These are phyloP conservation scores for Phytomonas sp. DNA, from an alignment of 208 protist genomes.

Conservation along the genomic window DNA sequence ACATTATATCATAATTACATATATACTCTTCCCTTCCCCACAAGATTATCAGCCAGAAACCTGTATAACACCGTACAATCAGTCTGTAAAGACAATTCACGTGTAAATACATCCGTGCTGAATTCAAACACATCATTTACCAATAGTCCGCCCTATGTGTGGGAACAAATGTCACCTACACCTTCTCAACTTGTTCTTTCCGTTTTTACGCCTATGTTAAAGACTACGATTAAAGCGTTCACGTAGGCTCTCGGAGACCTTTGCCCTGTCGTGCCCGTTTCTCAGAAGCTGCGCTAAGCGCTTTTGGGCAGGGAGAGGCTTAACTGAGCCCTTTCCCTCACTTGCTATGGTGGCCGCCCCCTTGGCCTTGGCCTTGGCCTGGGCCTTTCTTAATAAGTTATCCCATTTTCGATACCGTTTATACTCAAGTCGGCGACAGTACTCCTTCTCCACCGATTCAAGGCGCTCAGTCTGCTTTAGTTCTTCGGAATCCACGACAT, in stretches of 20 bases:
- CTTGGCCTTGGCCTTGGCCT: constrained; percentile 23
- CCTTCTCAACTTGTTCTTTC: background rate
- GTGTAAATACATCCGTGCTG: background rate
- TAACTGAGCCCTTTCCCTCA: constrained; percentile 14
- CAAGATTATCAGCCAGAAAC: background rate
- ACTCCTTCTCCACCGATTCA: constrained; percentile 61
- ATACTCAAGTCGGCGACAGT: constrained; percentile 46
- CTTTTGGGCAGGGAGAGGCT: constrained; percentile 44
- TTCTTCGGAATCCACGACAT: constrained; percentile 52
- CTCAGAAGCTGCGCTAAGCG: constrained; percentile 65
- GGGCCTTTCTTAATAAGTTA: constrained; percentile 49
- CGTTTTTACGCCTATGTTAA: constrained; percentile 13
- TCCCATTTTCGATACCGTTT: constrained; percentile 79
- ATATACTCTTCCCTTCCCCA: background rate
- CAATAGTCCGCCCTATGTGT: background rate
- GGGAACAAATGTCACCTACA: background rate
- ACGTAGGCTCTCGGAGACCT: constrained; percentile 31
- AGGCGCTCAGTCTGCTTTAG: constrained; percentile 38
- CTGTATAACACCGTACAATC: background rate
- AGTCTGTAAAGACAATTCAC: background rate
- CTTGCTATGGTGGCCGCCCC: background rate
- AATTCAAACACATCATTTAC: background rate
- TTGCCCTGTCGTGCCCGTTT: constrained; percentile 44
- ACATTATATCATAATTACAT: constrained; percentile 9
- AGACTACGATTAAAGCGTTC: constrained; percentile 51